Base-by-base conservation (phyloP, 441 rosid species). In the Gossypium armourianum region DNA sequence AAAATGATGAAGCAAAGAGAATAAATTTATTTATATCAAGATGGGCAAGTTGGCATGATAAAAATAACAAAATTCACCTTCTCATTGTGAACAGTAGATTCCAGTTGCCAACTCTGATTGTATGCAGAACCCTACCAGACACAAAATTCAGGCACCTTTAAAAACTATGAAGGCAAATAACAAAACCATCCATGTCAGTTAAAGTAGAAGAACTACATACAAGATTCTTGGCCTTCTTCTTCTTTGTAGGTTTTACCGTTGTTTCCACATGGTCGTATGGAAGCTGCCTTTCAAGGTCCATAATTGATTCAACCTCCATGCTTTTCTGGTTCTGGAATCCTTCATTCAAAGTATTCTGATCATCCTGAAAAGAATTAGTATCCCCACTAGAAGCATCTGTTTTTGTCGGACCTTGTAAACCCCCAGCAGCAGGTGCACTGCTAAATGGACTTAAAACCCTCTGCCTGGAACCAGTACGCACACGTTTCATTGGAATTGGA, bases 321-420 rank as follows among this genome's bases (percentile, higher is more conserved):
- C 92, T 81, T 86, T 79, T 96, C 73, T 86, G 98, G 73, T 84
- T 74, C 73, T 80, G 84, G 2, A 86, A 86, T 64, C 89, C 97
- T 74, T 92, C 93, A 80, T 83, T 85, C 88, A 90, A 71, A 56
- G 91, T 84, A 84, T 91, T 88, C 84, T 84, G 89, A 71, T 93
- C 98, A 80, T 93, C 98, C 87, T 93, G 99, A 84, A 85, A 88
- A 76, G 96, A 96, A 84, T 75, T 87, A 62, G 98, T 88, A 79
- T 96, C 99, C 75, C 95, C 99, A 83, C 99, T 96, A 67, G 98
- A 96, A 54, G 89, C 96, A 80, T 92, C 97, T 17, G 92, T 86
- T 84, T 81, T 91, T 2, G 79, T 69, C 2, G 91, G 84, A 72
- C 75, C 81, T 75, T 70, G 90, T 62, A 84, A 66, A 62, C 53